A percentile compares a stretch with the other conserved stretches of the same genome.
phyloP scores from a whole-genome alignment of 106 monocot species.

The Dioscorea alata region DNA sequence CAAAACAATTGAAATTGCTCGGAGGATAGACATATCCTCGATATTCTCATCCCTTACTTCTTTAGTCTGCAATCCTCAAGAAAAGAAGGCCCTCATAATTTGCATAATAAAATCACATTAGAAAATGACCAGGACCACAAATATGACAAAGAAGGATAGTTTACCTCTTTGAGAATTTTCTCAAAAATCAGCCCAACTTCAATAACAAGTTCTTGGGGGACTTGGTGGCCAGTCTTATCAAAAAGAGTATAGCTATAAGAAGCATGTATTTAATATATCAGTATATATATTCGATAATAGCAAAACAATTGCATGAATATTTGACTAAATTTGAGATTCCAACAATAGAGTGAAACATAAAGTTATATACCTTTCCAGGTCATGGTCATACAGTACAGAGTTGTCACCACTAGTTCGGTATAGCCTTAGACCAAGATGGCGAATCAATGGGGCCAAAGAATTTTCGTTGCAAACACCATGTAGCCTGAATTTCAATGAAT shows the following conservation, averaged over 20 bases:
- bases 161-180: slow-evolving; percentile 80
- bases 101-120: background rate
- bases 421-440: slow-evolving; percentile 62
- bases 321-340: background rate
- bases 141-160: background rate
- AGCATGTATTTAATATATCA: background rate
- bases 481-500: slow-evolving; percentile 42
- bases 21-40: slow-evolving; percentile 75
- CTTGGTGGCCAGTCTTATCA: slow-evolving; percentile 61
- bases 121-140: background rate
- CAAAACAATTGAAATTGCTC: slow-evolving; percentile 92
- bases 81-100: background rate
- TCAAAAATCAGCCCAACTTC: slow-evolving; percentile 82
- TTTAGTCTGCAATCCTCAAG: slow-evolving; percentile 44
- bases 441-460: slow-evolving; percentile 86
- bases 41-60: slow-evolving; percentile 68
- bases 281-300: background rate
- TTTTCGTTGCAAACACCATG: slow-evolving; percentile 99
- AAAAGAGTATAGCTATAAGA: slow-evolving; percentile 70
- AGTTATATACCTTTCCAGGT: slow-evolving; percentile 64
- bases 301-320: background rate
- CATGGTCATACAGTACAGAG: slow-evolving; percentile 96
- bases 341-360: background rate
- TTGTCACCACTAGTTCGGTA: slow-evolving; percentile 97
- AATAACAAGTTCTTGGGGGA: slow-evolving; percentile 74